A percentile compares a stretch with the other conserved stretches of the same genome.
Evolutionary conservation across 768 basidiomycete species (phyloP).

Genomic region (Leccinum uliginosum): DNA sequence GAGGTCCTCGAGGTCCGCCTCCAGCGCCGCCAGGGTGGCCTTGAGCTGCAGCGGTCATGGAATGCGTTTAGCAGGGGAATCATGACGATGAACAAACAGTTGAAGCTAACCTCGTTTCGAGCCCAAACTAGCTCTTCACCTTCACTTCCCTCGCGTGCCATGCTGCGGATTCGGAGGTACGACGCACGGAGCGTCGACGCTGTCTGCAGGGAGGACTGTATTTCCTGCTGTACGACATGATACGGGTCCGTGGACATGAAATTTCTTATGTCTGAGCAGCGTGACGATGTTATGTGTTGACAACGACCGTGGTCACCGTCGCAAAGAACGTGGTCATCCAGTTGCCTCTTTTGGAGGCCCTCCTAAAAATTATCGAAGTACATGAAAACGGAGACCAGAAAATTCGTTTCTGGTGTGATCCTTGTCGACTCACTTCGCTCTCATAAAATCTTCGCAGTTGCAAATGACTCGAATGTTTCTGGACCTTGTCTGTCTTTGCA

Average conservation of each 20-base stretch:
- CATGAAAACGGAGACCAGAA: too few species aligned
- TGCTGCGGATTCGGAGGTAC: slow-evolving; percentile 73
- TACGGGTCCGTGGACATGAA: slow-evolving; percentile 79
- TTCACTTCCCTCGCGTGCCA: slow-evolving; percentile 69
- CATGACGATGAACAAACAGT: neutral
- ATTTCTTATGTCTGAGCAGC: neutral
- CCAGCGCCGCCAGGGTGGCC: slow-evolving; percentile 70
- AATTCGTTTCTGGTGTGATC: neutral
- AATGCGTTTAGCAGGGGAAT: neutral
- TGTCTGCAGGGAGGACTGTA: slow-evolving; percentile 68
- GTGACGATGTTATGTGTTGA: neutral
- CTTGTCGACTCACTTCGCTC: too few species aligned
- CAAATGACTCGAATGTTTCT: too few species aligned
- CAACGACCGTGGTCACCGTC: neutral
- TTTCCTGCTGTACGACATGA: slow-evolving; percentile 80
- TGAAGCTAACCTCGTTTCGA: slow-evolving; percentile 58
- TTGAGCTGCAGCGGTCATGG: slow-evolving; percentile 47
- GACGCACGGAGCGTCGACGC: slow-evolving; percentile 71
- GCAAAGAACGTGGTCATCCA: neutral
- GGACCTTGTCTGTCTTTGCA: too few species aligned
- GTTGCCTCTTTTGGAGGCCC: neutral
- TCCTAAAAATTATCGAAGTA: too few species aligned
- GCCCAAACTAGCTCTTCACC: slow-evolving; percentile 82
- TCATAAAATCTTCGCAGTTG: too few species aligned
- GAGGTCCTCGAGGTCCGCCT: slow-evolving; percentile 88